A percentile compares a stretch with the other conserved stretches of the same genome.
These are phyloP conservation scores for Cairneyella variabilis DNA, from an alignment of 495 filamentous ascomycete species.

Conservation along the genomic window DNA sequence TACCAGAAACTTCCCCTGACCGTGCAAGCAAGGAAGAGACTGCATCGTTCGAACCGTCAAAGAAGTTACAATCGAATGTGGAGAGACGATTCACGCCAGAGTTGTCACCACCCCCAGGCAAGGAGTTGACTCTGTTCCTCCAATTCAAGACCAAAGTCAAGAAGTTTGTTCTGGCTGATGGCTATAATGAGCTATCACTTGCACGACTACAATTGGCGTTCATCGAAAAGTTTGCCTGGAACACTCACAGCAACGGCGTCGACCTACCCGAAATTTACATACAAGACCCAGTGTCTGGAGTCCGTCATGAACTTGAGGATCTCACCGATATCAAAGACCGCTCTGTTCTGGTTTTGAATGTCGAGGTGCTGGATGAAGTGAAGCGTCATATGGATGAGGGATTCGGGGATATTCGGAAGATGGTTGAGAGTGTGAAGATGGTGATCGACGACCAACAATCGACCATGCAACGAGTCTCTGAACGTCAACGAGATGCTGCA, in stretches of 20 bases:
- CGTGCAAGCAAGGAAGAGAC: conserved; percentile 21
- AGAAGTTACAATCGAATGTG: neutral
- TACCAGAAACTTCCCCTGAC: conserved; percentile 8
- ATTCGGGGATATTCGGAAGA: conserved; percentile 68
- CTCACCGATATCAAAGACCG: conserved; percentile 93
- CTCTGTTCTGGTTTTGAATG: conserved; percentile 87
- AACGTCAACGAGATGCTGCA: conserved; percentile 84
- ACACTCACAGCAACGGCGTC: conserved; percentile 86
- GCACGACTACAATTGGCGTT: conserved; percentile 92
- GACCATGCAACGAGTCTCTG: conserved; percentile 81
- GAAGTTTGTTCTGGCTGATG: conserved; percentile 86
- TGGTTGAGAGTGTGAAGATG: conserved; percentile 78
- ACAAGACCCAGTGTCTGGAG: conserved; percentile 90
- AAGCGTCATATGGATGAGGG: conserved; percentile 95
- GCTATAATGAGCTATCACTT: conserved; percentile 76
- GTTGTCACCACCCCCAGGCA: conserved; percentile 71
- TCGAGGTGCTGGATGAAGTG: conserved; percentile 93
- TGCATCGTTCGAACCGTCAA: conserved; percentile 13
- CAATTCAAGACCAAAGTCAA: conserved; percentile 97
- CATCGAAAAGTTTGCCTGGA: conserved; percentile 99
- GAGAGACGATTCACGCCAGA: conserved; percentile 51
- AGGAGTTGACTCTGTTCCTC: conserved; percentile 91
- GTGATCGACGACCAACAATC: conserved; percentile 75
- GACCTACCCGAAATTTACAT: conserved; percentile 97
- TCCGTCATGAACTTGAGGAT: conserved; percentile 94